phyloP scores from a whole-genome alignment of 2,329 filamentous ascomycete species.

The Aspergillus nomiae region DNA sequence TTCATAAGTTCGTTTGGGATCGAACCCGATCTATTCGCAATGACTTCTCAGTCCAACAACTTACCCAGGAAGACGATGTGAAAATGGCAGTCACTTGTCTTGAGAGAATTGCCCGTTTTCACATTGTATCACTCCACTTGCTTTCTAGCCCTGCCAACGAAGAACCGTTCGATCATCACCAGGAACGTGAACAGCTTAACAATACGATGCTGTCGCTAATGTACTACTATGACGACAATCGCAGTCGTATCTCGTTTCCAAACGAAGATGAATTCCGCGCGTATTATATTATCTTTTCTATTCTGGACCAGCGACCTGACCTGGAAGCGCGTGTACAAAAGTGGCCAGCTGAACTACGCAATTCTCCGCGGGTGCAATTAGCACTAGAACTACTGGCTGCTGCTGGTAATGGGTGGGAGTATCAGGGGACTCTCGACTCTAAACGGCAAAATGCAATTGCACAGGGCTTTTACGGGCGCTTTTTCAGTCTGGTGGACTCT shows the following conservation, averaged over 20 bases:
- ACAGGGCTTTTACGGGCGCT: slow-evolving; percentile 59
- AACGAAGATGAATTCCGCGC: slow-evolving; percentile 67
- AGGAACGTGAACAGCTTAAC: slow-evolving; percentile 66
- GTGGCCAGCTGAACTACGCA: slow-evolving; percentile 54
- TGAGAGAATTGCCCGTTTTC: slow-evolving; percentile 65
- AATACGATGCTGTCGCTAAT: slow-evolving; percentile 63
- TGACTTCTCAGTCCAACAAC: slow-evolving; percentile 65
- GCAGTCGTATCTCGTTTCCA: slow-evolving; percentile 50
- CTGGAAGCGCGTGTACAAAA: slow-evolving; percentile 61
- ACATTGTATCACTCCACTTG: slow-evolving; percentile 63
- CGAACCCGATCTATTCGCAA: slow-evolving; percentile 65
- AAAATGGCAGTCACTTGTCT: slow-evolving; percentile 60
- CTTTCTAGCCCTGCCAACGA: slow-evolving; percentile 55
- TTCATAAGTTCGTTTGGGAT: slow-evolving; percentile 68
- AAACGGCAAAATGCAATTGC: slow-evolving; percentile 55
- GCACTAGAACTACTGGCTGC: slow-evolving; percentile 61
- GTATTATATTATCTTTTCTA: slow-evolving; percentile 62
- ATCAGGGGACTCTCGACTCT: slow-evolving; percentile 54
- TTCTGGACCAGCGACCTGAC: slow-evolving; percentile 55
- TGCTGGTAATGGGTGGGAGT: slow-evolving; percentile 55
- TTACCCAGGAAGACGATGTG: slow-evolving; percentile 59
- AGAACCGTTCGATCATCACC: slow-evolving; percentile 58
- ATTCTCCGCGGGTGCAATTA: slow-evolving; percentile 55
- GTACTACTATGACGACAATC: slow-evolving; percentile 62
- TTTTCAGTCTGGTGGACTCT: slow-evolving; percentile 60